Percentiles rank a stretch among this genome's conserved stretches.
Evolutionary conservation across 305 asterid species (phyloP).

Genomic region (Fraxinus velutina): DNA sequence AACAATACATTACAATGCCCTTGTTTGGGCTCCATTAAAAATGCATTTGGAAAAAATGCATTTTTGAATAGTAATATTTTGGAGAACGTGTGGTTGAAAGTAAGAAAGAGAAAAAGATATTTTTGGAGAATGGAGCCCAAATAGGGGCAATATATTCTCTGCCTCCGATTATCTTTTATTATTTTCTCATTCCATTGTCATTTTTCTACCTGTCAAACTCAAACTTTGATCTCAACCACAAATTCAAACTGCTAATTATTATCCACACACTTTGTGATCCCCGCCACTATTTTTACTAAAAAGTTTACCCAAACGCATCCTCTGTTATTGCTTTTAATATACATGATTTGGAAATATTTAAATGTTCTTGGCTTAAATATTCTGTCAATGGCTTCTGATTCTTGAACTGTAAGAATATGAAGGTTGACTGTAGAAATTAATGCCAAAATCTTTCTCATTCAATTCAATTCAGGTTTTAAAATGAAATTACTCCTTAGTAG

Average conservation of each 20-base stretch:
- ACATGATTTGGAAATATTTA: not conserved
- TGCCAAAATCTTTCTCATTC: not conserved
- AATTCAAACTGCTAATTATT: not conserved
- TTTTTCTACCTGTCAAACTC: not conserved
- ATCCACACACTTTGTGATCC: not conserved
- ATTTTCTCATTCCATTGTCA: not conserved
- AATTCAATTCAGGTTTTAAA: slow-evolving; percentile 9
- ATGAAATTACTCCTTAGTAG: slow-evolving; percentile 6
- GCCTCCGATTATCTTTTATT: not conserved
- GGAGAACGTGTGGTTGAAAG: not conserved
- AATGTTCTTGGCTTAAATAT: not conserved
- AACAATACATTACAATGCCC: not conserved
- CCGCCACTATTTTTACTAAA: not conserved
- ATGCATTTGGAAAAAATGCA: not conserved
- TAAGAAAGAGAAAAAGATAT: not conserved
- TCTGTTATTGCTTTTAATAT: not conserved
- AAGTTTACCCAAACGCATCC: not conserved
- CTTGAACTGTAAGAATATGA: slow-evolving; percentile 4
- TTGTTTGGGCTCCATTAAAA: not conserved
- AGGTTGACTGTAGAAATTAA: not conserved
- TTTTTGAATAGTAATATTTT: not conserved
- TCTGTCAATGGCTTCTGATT: not conserved
- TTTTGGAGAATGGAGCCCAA: not conserved
- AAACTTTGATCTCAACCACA: not conserved
- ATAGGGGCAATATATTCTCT: not conserved